Base-by-base conservation (phyloP, 1,139 yeast species). In the Yamadazyma triangularis region DNA sequence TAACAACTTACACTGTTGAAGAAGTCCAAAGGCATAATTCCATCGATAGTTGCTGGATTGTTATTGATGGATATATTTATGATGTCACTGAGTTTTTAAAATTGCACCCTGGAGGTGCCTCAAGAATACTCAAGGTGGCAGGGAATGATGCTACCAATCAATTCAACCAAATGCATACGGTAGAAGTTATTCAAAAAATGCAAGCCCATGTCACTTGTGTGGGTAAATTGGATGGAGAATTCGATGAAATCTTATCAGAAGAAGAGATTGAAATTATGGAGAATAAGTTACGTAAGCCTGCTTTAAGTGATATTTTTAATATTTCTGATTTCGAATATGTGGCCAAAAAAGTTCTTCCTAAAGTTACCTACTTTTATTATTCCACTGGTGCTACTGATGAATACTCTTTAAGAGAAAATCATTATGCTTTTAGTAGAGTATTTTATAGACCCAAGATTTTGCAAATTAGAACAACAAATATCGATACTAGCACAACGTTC, bases 331-430 rank as follows among this genome's bases (percentile, higher is more conserved):
- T 87, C 45, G 95, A 87, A 52, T 69, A 70, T 40, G 74, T 87
- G 26, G 95, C 95, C 2, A 70, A 82, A 31, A 68, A 73, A 38
- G 77, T 82, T 27, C 58, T 86, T 58, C 69, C 82, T 21, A 72
- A 70, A 33, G 70, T 76, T 10, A 93, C 88, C 0, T 82, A 94
- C 85, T 85, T 85, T 7, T 87, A 86, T 56, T 87, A 83, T 53
- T 77, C 89, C 2, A 77, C 87, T 23, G 96, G 88, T n/a, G 70
- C 91, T 12, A 95, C 85, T 50, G 95, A 87, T 54, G 95, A 87
- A 58, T 73, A 86, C 41, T 69, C 93, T 2, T 54, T 83, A 53
- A 71, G 95, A 41, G 95, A 86, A 51, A 86, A 86, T 60, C 93
- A 84, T 51, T 66, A 76, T 37, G 88, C 94, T 2, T 87, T 72